Conservation (phyloP, 2,329 filamentous ascomycete species). For the Aspergillus pseudoterreus region DNA sequence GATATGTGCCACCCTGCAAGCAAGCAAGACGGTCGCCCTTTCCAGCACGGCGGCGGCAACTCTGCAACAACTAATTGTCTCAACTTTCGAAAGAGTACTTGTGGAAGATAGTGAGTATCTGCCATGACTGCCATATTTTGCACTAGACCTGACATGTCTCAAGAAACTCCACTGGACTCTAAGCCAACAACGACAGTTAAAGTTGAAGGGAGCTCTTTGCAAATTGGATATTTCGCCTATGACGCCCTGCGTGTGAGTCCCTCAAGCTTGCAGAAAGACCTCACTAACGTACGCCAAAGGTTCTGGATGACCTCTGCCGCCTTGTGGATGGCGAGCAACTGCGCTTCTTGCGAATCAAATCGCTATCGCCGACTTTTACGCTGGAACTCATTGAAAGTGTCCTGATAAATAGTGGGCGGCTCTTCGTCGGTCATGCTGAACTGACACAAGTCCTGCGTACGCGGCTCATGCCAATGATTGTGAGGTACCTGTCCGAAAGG, state of each 20-base stretch:
- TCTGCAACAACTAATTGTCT: constrained; percentile 85
- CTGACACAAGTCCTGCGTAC: constrained; percentile 73
- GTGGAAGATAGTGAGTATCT: constrained; percentile 67
- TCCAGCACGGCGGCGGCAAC: constrained; percentile 97
- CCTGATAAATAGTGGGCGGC: constrained; percentile 75
- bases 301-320: constrained; percentile 87
- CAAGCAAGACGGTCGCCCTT: constrained; percentile 87
- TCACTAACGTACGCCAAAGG: constrained; percentile 39
- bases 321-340: constrained; percentile 80
- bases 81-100: constrained; percentile 87
- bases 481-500: constrained; percentile 71
- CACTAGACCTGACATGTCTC: constrained; percentile 5
- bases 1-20: constrained; percentile 87
- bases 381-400: constrained; percentile 90
- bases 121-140: not conserved
- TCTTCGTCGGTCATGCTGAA: constrained; percentile 75
- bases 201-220: constrained; percentile 60
- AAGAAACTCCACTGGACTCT: constrained; percentile 41
- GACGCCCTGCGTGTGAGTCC: constrained; percentile 71
- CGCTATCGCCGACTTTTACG: constrained; percentile 76
- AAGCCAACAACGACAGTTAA: constrained; percentile 65
- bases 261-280: constrained; percentile 1
- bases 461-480: constrained; percentile 78
- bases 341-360: constrained; percentile 74
- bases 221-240: constrained; percentile 70